These are phyloP conservation scores for Cercophora samala DNA, from an alignment of 495 filamentous ascomycete genomes.

Conservation along the genomic window DNA sequence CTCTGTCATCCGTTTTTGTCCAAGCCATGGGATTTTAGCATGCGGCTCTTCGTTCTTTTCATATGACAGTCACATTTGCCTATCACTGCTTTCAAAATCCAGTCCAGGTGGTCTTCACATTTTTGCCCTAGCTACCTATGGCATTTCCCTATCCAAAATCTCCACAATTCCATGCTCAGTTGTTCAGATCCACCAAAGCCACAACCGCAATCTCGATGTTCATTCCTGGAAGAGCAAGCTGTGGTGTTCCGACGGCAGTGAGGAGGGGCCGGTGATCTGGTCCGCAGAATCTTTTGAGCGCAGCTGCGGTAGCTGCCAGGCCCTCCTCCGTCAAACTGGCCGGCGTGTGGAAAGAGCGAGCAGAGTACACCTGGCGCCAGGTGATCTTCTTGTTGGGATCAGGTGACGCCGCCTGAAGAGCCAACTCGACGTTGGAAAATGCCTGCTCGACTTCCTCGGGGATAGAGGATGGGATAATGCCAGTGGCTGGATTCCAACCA, in stretches of 20 bases:
- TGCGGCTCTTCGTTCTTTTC: too few relatives aligned
- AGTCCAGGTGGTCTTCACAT: too few relatives aligned
- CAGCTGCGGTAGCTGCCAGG: conserved; percentile 8
- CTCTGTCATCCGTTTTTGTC: neutral
- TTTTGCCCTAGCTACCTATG: too few relatives aligned
- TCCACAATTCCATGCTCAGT: too few relatives aligned
- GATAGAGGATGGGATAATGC: conserved; percentile 7
- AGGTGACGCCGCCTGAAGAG: conserved; percentile 13
- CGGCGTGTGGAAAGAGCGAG: conserved; percentile 12
- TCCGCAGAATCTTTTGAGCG: conserved; percentile 16
- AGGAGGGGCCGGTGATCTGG: conserved; percentile 21
- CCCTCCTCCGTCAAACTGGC: conserved; percentile 13
- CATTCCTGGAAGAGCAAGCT: conserved; percentile 20
- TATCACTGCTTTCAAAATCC: too few relatives aligned
- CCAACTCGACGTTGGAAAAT: conserved; percentile 21
- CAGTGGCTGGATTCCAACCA: conserved; percentile 20
- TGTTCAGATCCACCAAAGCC: conserved; percentile 4
- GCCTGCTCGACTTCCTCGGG: conserved; percentile 19
- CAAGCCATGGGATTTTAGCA: too few relatives aligned
- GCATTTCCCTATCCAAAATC: too few relatives aligned
- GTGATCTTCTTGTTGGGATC: neutral
- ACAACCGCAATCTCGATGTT: conserved; percentile 21
- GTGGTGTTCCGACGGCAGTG: conserved; percentile 17
- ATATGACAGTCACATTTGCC: too few relatives aligned
- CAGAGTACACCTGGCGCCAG: conserved; percentile 20